phyloP scores from a whole-genome alignment of 2,329 filamentous ascomycete species.

The Juglanconis juglandina region DNA sequence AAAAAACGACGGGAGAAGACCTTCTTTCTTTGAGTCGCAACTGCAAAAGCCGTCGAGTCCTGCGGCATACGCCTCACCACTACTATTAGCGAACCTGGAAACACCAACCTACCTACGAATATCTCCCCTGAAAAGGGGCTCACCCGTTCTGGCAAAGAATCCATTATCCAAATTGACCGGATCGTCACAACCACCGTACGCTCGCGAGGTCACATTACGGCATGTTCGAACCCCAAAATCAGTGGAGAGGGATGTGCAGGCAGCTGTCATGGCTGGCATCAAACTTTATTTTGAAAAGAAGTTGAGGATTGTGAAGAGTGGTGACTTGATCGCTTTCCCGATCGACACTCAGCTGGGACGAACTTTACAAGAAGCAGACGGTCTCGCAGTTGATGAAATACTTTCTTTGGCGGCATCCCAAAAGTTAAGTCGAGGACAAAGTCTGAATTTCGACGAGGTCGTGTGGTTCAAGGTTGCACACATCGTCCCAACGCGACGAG shows the following conservation, averaged over 20 bases:
- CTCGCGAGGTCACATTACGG: slow-evolving; percentile 76
- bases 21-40: slow-evolving; percentile 67
- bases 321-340: slow-evolving; percentile 84
- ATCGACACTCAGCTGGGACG: slow-evolving; percentile 83
- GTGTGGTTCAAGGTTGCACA: slow-evolving; percentile 93
- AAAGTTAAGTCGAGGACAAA: slow-evolving; percentile 22
- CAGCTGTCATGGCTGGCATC: slow-evolving; percentile 78
- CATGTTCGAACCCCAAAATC: slow-evolving; percentile 88
- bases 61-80: slow-evolving; percentile 73
- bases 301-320: slow-evolving; percentile 76
- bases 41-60: slow-evolving; percentile 57
- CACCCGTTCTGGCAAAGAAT: slow-evolving; percentile 46
- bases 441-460: slow-evolving; percentile 54
- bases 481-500: slow-evolving; percentile 53
- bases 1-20: slow-evolving; percentile 45
- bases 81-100: slow-evolving; percentile 82
- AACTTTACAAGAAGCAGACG: slow-evolving; percentile 69
- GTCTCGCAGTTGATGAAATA: slow-evolving; percentile 69
- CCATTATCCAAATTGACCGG: slow-evolving; percentile 55
- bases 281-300: slow-evolving; percentile 86
- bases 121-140: slow-evolving; percentile 58
- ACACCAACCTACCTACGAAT: slow-evolving; percentile 75
- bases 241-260: slow-evolving; percentile 79
- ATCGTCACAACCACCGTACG: slow-evolving; percentile 55
- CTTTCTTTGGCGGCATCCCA: slow-evolving; percentile 48